Evolutionary conservation across 1,139 yeast species (phyloP).

Genomic region (Candida freyschussii): DNA sequence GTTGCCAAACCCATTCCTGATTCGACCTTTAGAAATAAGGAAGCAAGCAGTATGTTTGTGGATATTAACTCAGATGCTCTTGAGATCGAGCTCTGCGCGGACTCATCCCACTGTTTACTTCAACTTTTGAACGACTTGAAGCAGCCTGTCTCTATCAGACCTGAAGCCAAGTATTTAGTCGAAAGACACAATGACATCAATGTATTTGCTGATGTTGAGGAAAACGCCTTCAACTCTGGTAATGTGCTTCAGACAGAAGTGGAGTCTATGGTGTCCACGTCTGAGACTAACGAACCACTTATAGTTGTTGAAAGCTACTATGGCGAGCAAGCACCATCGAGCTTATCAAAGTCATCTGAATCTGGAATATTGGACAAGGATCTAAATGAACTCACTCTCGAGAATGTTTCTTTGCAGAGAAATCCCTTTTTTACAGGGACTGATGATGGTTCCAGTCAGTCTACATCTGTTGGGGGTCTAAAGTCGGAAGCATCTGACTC

Average conservation of each 20-base stretch:
- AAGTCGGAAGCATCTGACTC: conserved; percentile 27
- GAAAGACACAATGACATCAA: conserved; percentile 36
- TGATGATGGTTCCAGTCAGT: background rate
- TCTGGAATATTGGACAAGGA: conserved; percentile 31
- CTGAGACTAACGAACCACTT: conserved; percentile 15
- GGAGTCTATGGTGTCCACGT: background rate
- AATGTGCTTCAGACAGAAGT: background rate
- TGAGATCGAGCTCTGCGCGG: conserved; percentile 70
- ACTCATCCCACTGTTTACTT: conserved; percentile 67
- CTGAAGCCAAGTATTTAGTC: conserved; percentile 50
- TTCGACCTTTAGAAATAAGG: conserved; percentile 4
- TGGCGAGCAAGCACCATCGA: conserved; percentile 24
- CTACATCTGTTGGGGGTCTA: conserved; percentile 6
- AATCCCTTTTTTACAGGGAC: conserved; percentile 16
- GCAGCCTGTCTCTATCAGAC: conserved; percentile 54
- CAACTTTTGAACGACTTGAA: conserved; percentile 71
- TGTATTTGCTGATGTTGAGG: conserved; percentile 46
- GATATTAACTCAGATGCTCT: conserved; percentile 46
- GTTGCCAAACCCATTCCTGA: conserved; percentile 10
- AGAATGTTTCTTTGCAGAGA: conserved; percentile 9
- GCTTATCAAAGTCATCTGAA: conserved; percentile 1
- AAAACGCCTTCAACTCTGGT: conserved; percentile 27
- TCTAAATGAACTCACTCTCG: conserved; percentile 26
- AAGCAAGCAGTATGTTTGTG: conserved; percentile 23
- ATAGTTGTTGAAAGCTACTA: conserved; percentile 37